Conservation (phyloP, 208 protist genomes). For the Spongospora subterranea region DNA sequence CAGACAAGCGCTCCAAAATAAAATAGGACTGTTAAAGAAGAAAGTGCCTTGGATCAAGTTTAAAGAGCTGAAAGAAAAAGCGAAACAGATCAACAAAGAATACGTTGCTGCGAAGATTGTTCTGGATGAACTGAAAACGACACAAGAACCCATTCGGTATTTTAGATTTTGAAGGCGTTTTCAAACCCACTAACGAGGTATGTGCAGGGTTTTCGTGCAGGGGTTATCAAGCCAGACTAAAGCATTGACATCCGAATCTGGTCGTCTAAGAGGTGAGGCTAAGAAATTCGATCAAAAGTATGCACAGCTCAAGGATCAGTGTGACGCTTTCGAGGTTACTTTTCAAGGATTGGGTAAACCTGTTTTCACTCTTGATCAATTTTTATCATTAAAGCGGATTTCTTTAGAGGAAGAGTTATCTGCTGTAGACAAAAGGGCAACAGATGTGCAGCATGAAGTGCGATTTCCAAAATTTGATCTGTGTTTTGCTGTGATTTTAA, state of each 20-base stretch:
- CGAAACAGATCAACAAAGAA: neutral
- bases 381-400: neutral
- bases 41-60: conserved; percentile 59
- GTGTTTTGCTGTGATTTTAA: neutral
- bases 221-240: neutral
- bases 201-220: neutral
- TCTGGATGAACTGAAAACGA: conserved; percentile 8
- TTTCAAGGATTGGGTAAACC: neutral
- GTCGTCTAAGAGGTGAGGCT: neutral
- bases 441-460: neutral
- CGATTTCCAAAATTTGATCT: neutral
- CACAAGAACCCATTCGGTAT: conserved; percentile 26
- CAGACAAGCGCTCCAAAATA: neutral
- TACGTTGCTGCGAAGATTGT: neutral
- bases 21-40: conserved; percentile 56
- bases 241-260: neutral
- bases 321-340: neutral
- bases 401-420: neutral
- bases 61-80: neutral
- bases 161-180: neutral
- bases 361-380: neutral
- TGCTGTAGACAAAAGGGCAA: neutral
- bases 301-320: neutral
- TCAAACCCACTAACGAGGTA: neutral
- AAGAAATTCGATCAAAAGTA: conserved; percentile 37